Evolutionary conservation across 2,329 filamentous ascomycete genomes (phyloP).

Genomic region (Aphanocladium album): DNA sequence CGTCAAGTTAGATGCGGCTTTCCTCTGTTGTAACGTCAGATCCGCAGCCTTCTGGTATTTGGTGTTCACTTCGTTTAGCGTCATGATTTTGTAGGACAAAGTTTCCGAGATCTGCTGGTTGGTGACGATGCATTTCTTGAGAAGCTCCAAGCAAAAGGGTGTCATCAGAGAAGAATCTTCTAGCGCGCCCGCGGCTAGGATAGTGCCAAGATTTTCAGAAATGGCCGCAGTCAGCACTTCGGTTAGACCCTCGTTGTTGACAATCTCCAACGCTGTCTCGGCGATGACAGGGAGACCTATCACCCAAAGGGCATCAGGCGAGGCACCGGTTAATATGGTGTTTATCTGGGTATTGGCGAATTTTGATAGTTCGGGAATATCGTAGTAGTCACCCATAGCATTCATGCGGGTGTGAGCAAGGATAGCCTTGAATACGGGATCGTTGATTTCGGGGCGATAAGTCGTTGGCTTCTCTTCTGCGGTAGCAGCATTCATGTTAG

Average conservation of each 20-base stretch:
- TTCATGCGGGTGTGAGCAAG: not conserved
- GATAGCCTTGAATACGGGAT: not conserved
- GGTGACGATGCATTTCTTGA: not conserved
- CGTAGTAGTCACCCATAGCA: conserved; percentile 1
- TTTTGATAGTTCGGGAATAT: not conserved
- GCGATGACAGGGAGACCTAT: not conserved
- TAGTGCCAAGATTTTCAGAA: not conserved
- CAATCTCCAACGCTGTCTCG: not conserved
- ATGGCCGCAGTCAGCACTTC: not conserved
- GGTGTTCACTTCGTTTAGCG: not conserved
- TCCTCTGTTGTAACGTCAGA: not conserved
- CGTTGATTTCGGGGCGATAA: not conserved
- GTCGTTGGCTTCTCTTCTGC: not conserved
- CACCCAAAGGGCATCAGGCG: not conserved
- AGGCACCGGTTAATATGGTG: not conserved
- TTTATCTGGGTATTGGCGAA: not conserved
- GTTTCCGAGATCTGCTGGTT: not conserved
- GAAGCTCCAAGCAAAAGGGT: not conserved
- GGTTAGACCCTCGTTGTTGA: not conserved
- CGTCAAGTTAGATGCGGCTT: not conserved
- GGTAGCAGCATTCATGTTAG: not conserved
- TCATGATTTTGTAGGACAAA: not conserved
- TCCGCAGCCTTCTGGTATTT: not conserved
- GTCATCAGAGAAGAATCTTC: not conserved
- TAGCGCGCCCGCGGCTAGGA: not conserved